Evolutionary conservation across 345 rosid species (phyloP).

Genomic region (Camelina laxa): DNA sequence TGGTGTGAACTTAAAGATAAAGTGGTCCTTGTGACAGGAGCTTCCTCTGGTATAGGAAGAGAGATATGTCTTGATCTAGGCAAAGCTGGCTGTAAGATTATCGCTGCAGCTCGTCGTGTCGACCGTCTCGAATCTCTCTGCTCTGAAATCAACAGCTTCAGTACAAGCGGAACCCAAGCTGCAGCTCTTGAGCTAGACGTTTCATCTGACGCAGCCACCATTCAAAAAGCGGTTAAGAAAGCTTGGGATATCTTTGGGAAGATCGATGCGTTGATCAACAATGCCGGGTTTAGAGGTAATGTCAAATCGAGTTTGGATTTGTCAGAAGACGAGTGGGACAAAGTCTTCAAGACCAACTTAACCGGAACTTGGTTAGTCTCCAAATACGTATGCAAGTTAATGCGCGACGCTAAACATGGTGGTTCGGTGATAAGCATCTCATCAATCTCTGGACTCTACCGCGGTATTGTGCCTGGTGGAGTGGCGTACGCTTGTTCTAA

Average conservation of each 20-base stretch:
- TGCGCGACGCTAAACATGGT: background rate
- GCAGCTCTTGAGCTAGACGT: constrained; percentile 9
- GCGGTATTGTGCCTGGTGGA: background rate
- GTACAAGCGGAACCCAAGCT: background rate
- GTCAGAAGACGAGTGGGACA: background rate
- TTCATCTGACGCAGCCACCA: background rate
- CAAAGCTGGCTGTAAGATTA: background rate
- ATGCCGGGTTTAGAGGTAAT: background rate
- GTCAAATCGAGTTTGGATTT: background rate
- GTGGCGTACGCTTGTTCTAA: background rate
- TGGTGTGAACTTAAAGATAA: background rate
- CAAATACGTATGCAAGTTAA: background rate
- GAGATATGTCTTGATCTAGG: background rate
- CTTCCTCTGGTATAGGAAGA: constrained; percentile 7
- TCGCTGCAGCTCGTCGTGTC: background rate
- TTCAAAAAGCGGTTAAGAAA: background rate
- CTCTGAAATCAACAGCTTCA: background rate
- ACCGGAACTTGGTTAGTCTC: constrained; percentile 1
- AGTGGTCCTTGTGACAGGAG: background rate
- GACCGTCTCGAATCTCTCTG: background rate
- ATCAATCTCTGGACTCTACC: background rate
- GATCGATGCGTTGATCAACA: background rate
- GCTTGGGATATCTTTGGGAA: background rate
- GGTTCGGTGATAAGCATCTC: constrained; percentile 1
- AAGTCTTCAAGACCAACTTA: background rate